Evolutionary conservation across 2,329 filamentous ascomycete genomes (phyloP).

Genomic region (Beauveria caledonica): DNA sequence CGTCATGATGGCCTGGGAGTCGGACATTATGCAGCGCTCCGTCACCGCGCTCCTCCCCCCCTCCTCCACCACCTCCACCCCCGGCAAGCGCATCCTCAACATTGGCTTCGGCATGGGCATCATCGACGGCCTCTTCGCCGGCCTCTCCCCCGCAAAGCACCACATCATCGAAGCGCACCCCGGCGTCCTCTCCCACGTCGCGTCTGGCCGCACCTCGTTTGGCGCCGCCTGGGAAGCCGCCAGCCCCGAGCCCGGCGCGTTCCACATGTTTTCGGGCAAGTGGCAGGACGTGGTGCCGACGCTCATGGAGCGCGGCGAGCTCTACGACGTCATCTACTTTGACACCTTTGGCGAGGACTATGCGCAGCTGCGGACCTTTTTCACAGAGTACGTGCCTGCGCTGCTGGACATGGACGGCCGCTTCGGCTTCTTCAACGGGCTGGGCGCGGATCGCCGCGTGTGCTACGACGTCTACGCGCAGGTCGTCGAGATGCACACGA

Average conservation of each 20-base stretch:
- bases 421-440: slow-evolving; percentile 84
- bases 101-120: slow-evolving; percentile 91
- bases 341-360: slow-evolving; percentile 98
- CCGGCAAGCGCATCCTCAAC: slow-evolving; percentile 66
- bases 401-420: slow-evolving; percentile 64
- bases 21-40: slow-evolving; percentile 72
- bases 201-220: slow-evolving; percentile 36
- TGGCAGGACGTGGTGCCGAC: slow-evolving; percentile 76
- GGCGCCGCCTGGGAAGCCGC: slow-evolving; percentile 46
- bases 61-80: slow-evolving; percentile 24
- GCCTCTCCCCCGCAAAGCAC: slow-evolving; percentile 57
- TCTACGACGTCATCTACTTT: slow-evolving; percentile 89
- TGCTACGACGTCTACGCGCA: slow-evolving; percentile 96
- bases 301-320: slow-evolving; percentile 58
- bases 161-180: slow-evolving; percentile 85
- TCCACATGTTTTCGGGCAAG: slow-evolving; percentile 59
- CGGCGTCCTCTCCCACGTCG: slow-evolving; percentile 60
- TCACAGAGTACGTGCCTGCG: slow-evolving; percentile 76
- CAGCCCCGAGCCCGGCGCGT: slow-evolving; percentile 56
- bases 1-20: slow-evolving; percentile 94
- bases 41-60: slow-evolving; percentile 56
- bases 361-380: slow-evolving; percentile 73
- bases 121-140: slow-evolving; percentile 67
- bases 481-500: slow-evolving; percentile 83
- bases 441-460: slow-evolving; percentile 84